phyloP scores from a whole-genome alignment of 2,329 filamentous ascomycete genomes.

The Sclerotinia nivalis region DNA sequence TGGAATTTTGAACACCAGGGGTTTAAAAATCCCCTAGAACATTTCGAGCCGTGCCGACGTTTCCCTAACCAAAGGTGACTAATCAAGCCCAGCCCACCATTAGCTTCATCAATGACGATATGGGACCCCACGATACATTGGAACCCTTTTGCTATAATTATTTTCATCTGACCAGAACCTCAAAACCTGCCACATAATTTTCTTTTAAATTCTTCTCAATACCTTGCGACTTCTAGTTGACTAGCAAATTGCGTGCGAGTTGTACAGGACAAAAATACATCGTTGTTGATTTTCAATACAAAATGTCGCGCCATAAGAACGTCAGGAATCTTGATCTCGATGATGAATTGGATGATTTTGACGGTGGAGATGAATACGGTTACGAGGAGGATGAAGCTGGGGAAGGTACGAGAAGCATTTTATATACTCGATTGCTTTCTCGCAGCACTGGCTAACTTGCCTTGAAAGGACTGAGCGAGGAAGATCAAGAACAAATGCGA shows the following conservation, averaged over 20 bases:
- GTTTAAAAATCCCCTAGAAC: too few relatives aligned
- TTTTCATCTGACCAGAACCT: neutral
- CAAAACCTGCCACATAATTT: neutral
- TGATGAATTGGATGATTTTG: slow-evolving; percentile 54
- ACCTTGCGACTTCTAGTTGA: neutral
- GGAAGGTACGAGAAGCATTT: slow-evolving; percentile 27
- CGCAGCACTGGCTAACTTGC: slow-evolving; percentile 17
- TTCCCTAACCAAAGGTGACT: too few relatives aligned
- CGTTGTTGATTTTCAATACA: slow-evolving; percentile 20
- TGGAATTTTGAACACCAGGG: too few relatives aligned
- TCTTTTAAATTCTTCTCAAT: neutral
- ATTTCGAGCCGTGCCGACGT: too few relatives aligned
- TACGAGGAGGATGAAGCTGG: slow-evolving; percentile 45
- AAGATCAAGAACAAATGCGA: slow-evolving; percentile 56
- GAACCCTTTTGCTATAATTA: neutral
- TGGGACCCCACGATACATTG: neutral
- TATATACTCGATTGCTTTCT: neutral
- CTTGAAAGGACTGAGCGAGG: slow-evolving; percentile 39
- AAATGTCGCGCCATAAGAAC: slow-evolving; percentile 46
- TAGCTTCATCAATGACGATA: slow-evolving; percentile 12
- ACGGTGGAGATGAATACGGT: slow-evolving; percentile 49
- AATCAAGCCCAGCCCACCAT: neutral
- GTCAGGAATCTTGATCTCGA: slow-evolving; percentile 44
- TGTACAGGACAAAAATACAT: neutral
- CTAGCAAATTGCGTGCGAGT: neutral